Evolutionary conservation across 78 protist species (phyloP), one percentile per base, ranked within the genome.

Genomic region (Dictyostelium purpureum): DNA sequence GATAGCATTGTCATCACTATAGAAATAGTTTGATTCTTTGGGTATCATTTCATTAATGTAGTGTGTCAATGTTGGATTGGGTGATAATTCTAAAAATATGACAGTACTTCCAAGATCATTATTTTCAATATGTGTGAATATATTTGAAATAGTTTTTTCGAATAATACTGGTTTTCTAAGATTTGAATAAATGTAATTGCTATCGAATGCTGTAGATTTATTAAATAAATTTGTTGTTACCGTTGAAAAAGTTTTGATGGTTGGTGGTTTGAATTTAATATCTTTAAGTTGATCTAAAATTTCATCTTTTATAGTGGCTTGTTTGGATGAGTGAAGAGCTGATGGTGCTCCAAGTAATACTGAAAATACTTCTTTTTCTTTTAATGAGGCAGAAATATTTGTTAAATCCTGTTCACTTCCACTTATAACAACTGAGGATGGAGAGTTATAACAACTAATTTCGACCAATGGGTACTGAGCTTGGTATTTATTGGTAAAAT

Each of bases 11-110:
- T 28, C 5, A 28, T 63, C 16, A 14, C 7, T 7, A 14, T 49
- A 11, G 11, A 14, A 7, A 49, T 49, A 49, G 11, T n/a, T n/a
- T n/a, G n/a, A n/a, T n/a, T n/a, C n/a, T n/a, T n/a, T n/a, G n/a
- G n/a, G n/a, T n/a, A n/a, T n/a, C n/a, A 57, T 57, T 57, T 57
- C 33, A 28, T 19, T 19, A 28, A 63, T 63, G 12, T 31, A 63
- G 5, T 6, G 7, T 6, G 88, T 19, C 0, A 79, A 51, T 47
- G 76, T 66, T 66, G 88, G 88, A 49, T 79, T 54, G 24, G 88
- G 88, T 49, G 88, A 19, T 26, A 79, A 65, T 43, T 79, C 88
- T 16, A 79, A 7, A 43, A 65, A 79, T 33, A 79, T 35, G 14
- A 61, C 42, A 16, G 52, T 40, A 31, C 24, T 79, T n/a, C n/a